Conservation (phyloP, 805 yeast genomes). For the Brettanomyces naardenensis region DNA sequence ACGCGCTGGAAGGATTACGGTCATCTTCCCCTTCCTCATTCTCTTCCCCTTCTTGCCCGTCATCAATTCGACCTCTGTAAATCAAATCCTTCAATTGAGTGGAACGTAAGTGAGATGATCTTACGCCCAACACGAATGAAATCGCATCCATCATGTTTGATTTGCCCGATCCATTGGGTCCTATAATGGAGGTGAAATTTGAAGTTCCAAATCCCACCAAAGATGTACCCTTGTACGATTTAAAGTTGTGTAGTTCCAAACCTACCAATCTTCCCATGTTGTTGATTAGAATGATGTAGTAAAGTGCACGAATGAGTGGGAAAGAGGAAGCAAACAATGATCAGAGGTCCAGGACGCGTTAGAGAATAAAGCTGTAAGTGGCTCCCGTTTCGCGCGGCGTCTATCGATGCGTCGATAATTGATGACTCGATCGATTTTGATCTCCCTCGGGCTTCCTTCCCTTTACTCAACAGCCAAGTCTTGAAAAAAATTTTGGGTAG, state of each 20-base stretch:
- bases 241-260: slow-evolving; percentile 77
- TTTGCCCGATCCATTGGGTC: slow-evolving; percentile 99
- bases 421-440: too few relatives aligned
- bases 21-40: slow-evolving; percentile 15
- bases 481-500: too few relatives aligned
- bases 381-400: too few relatives aligned
- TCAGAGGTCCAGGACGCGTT: too few relatives aligned
- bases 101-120: slow-evolving; percentile 70
- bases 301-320: too few relatives aligned
- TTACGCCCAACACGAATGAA: slow-evolving; percentile 84
- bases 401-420: too few relatives aligned
- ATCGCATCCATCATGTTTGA: slow-evolving; percentile 96
- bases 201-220: slow-evolving; percentile 78
- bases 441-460: too few relatives aligned
- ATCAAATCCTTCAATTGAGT: slow-evolving; percentile 65
- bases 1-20: slow-evolving; percentile 44
- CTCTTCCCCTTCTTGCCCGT: slow-evolving; percentile 16
- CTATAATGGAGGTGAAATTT: slow-evolving; percentile 82
- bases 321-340: too few relatives aligned
- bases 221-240: slow-evolving; percentile 77
- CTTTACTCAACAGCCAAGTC: too few relatives aligned
- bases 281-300: too few relatives aligned
- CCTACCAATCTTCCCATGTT: slow-evolving; percentile 78
- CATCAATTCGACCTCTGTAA: slow-evolving; percentile 57
- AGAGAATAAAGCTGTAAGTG: too few relatives aligned